These are phyloP conservation scores for Plenodomus lindquistii DNA, from an alignment of 2,329 filamentous ascomycete species.

Conservation along the genomic window DNA sequence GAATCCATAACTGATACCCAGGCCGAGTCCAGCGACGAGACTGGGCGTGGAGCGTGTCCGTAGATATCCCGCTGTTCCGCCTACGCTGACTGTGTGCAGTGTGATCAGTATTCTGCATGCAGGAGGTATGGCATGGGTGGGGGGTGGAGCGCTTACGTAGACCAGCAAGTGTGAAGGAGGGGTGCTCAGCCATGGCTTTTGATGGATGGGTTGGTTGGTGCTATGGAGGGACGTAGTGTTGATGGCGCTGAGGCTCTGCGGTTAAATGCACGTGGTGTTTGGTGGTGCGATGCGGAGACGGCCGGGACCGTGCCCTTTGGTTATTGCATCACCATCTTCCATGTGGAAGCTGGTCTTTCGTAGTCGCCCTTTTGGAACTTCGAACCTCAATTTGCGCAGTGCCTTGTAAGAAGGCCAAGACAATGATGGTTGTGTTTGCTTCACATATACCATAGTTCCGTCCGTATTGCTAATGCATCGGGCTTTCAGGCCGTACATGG, in stretches of 20 bases:
- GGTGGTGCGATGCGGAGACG: background rate
- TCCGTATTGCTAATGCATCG: background rate
- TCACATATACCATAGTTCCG: too few species aligned
- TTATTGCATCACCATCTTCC: background rate
- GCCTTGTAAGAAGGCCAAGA: too few species aligned
- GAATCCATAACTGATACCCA: slow-evolving; percentile 31
- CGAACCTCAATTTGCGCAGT: too few species aligned
- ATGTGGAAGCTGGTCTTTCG: too few species aligned
- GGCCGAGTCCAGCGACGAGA: slow-evolving; percentile 30
- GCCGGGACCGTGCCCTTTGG: background rate
- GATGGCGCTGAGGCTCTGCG: background rate
- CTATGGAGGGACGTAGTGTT: background rate
- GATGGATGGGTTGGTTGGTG: background rate
- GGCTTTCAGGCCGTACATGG: background rate
- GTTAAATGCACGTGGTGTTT: background rate
- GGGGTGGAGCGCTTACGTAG: slow-evolving; percentile 19
- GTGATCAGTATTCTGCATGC: too few species aligned
- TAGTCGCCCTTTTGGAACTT: background rate
- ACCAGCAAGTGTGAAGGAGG: slow-evolving; percentile 34
- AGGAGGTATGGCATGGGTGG: too few species aligned
- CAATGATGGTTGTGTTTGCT: too few species aligned
- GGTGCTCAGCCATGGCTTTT: slow-evolving; percentile 31
- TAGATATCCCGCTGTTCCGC: slow-evolving; percentile 33
- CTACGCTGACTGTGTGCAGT: slow-evolving; percentile 22
- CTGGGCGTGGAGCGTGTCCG: slow-evolving; percentile 33